Evolutionary conservation across 179 eudicot genomes (phyloP), one percentile per base, ranked within the genome.

Genomic region (Amaranthus tricolor): DNA sequence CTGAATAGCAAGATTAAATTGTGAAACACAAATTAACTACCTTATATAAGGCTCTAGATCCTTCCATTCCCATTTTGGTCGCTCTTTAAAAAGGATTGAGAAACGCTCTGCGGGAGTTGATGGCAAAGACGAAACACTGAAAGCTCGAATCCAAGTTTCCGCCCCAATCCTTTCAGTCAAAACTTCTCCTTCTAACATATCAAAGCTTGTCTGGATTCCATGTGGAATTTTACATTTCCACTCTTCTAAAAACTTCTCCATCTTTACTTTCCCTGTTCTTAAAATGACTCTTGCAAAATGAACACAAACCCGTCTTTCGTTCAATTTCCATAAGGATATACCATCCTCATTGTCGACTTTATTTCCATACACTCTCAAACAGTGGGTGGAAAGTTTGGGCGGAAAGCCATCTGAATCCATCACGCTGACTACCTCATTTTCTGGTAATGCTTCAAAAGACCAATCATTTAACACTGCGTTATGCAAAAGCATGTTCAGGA

Each of bases 51-150:
- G 98, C 80, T 91, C 86, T 7, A 93, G 82, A 82, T 95, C 99
- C 80, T 93, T 95, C 97, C 89, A 91, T 75, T 93, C 97, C 97
- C 99, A 95, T 82, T 85, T 95, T 9, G 86, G 74, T 71, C 91
- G 84, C 84, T 90, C 95, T 65, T 65, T 80, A 57, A 91, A 95
- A 45, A 93, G 99, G 57, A 77, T 71, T 6, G 91, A 60, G 75
- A 95, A 95, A 3, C 99, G 91, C 81, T 89, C 91, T 10, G 89
- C 89, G 43, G 98, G 98, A 56, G 81, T 66, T 10, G 86, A 86
- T 6, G 99, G 98, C 57, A 95, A 84, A 75, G 95, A 90, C 66
- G 92, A 86, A 70, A 88, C 86, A 55, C 97, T 93, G 60, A 90
- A 95, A 14, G 84, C 74, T 61, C 82, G 88, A 61, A 95, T 81